Evolutionary conservation across 2,329 filamentous ascomycete species (phyloP), one percentile per base, ranked within the genome.

Genomic region (Dactylonectria macrodidyma): DNA sequence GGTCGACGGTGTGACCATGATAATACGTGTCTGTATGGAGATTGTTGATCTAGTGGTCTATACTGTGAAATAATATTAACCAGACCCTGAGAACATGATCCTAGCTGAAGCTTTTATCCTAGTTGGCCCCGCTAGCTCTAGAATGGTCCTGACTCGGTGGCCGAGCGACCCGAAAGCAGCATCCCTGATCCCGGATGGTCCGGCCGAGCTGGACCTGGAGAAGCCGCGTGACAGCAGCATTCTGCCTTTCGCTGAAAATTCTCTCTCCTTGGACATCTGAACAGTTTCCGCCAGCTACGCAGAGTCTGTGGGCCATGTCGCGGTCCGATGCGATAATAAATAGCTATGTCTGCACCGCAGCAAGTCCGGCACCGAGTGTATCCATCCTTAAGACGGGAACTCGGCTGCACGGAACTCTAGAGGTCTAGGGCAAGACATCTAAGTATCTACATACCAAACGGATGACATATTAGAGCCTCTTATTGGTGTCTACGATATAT

Each of bases 311-410:
- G 41, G 1, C 58, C 50, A 10, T 66, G 63, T 44, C 63, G 63
- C 19, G 47, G 63, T 66, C 11, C 58, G 63, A 33, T 66, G 63
- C 19, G 57, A 66, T 26, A 66, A 66, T 44, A 61, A 56, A 5
- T 58, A 60, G n/a, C 63, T 58, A 12, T 66, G 63, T 11, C 63
- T 57, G 57, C 63, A 66, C 63, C 62, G 63, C 44, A 66, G 52
- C 38, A 66, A 62, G 46, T 61, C 63, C 2, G 62, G 55, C 5
- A 46, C 34, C 9, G 62, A 65, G 14, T 65, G 62, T 30, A 48
- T 65, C 30, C 59, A 65, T 26, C 62, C 62, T 19, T 19, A 24
- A 22, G 55, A 59, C 8, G 30, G 34, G 11, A 46, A 59, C 24
- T n/a, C 47, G 16, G 62, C 59, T 33, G 38, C 55, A 12, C 62